These are phyloP conservation scores for Peniophora sp. DNA, from an alignment of 1,284 basidiomycete genomes.

Conservation along the genomic window DNA sequence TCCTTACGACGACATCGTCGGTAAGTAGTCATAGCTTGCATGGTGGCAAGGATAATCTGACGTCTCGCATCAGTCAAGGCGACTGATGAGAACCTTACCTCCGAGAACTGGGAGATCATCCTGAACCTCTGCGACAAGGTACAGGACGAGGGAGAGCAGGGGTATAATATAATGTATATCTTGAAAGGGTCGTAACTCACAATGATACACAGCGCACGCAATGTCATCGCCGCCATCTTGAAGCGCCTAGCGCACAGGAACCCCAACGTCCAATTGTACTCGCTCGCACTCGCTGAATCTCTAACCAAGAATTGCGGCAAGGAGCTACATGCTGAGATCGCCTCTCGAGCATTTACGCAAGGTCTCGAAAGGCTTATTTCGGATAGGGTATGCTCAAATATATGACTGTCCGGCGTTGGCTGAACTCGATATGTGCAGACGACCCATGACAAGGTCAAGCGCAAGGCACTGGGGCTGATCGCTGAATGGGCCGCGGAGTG, in stretches of 20 bases:
- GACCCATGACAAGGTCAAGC: conserved; percentile 84
- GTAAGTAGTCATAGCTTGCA: conserved; percentile 38
- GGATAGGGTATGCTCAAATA: conserved; percentile 64
- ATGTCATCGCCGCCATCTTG: conserved; percentile 79
- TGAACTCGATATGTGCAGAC: conserved; percentile 39
- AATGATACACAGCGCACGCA: conserved; percentile 58
- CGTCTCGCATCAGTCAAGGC: conserved; percentile 60
- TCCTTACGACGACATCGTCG: conserved; percentile 91
- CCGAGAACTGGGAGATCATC: conserved; percentile 95
- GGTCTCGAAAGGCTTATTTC: conserved; percentile 80
- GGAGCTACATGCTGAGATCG: conserved; percentile 80
- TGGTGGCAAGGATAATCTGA: not conserved
- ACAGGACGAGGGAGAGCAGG: conserved; percentile 74
- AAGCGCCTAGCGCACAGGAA: conserved; percentile 92
- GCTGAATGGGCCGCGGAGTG: conserved; percentile 86
- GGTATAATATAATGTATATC: conserved; percentile 37
- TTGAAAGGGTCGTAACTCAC: not conserved
- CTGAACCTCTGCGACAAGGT: conserved; percentile 97
- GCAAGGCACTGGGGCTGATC: conserved; percentile 67
- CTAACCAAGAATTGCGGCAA: conserved; percentile 89
- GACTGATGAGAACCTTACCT: conserved; percentile 90
- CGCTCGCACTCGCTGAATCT: conserved; percentile 81
- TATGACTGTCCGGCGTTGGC: conserved; percentile 1
- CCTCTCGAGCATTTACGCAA: conserved; percentile 85
- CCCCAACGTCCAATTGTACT: conserved; percentile 94